Evolutionary conservation across 257 asterid species (phyloP), one percentile per base, ranked within the genome.

Genomic region (Nicotiana tomentosiformis): DNA sequence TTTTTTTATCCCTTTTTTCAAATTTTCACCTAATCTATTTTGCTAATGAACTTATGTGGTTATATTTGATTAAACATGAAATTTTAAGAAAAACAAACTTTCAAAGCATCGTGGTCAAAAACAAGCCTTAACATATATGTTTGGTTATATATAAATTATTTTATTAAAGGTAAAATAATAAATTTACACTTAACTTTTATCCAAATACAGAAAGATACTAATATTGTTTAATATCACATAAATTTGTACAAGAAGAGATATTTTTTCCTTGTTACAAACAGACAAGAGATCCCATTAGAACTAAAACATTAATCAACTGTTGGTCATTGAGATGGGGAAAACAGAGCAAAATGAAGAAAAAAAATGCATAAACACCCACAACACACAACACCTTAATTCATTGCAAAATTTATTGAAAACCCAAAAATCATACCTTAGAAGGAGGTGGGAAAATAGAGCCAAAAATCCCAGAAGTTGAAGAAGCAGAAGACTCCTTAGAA

Each of bases 371-470:
- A 9, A 68, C n/a, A 16, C 77, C 57, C 57, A 39, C 77, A 67
- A 33, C 15, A 46, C 1, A 72, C n/a, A 5, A 72, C 12, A 84
- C 35, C 29, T 55, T 76, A 9, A 76, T 29, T 76, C 80, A 72
- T 77, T 4, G 62, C 35, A 82, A 64, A 30, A 26, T 15, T n/a
- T 18, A 82, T 35, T 37, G 14, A 18, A 79, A 77, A 20, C 32
- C 61, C 53, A 37, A 69, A 30, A 30, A 33, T 8, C 51, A 15
- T 85, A 93, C 98, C 98, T 89, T 89, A 10, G 89, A 51, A 29
- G 95, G 86, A 60, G 94, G 97, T 16, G 97, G 84, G 30, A 93
- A 92, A 77, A 95, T 91, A 2, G 99, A 88, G 14, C 88, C 88
- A 55, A 92, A 92, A 83, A 92, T 82, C 84, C 90, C 89, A 62